phyloP scores from a whole-genome alignment of 2,329 filamentous ascomycete species.

The Botrytis paeoniae region DNA sequence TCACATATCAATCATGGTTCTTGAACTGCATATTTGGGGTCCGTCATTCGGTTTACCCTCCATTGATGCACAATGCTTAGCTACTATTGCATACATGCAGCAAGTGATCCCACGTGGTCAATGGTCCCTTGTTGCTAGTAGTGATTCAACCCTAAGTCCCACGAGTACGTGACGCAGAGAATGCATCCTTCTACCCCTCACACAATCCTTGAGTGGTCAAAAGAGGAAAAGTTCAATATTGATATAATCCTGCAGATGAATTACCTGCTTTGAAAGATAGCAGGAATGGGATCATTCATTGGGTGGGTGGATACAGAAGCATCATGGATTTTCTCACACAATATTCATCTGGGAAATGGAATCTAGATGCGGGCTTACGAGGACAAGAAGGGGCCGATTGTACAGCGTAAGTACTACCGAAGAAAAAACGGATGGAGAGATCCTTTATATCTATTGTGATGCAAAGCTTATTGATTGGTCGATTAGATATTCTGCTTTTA shows the following conservation, averaged over 20 bases:
- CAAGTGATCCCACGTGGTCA: slow-evolving; percentile 55
- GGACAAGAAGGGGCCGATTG: slow-evolving; percentile 47
- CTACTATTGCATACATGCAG: slow-evolving; percentile 73
- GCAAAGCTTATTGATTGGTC: slow-evolving; percentile 10
- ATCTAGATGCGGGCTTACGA: slow-evolving; percentile 45
- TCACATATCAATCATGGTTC: slow-evolving; percentile 39
- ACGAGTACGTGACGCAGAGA: slow-evolving; percentile 54
- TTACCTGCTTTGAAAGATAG: slow-evolving; percentile 57
- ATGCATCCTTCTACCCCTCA: slow-evolving; percentile 3
- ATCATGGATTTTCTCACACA: slow-evolving; percentile 49
- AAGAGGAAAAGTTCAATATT: not conserved
- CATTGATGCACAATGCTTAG: slow-evolving; percentile 87
- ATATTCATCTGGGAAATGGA: slow-evolving; percentile 46
- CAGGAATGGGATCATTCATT: slow-evolving; percentile 37
- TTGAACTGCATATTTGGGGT: slow-evolving; percentile 87
- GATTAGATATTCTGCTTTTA: slow-evolving; percentile 61
- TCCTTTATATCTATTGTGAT: not conserved
- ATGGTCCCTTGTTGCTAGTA: slow-evolving; percentile 72
- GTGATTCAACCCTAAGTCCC: slow-evolving; percentile 68
- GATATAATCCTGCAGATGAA: slow-evolving; percentile 44
- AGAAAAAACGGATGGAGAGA: not conserved
- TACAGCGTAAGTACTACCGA: slow-evolving; percentile 44
- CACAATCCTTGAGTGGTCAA: not conserved
- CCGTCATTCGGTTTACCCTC: slow-evolving; percentile 85
- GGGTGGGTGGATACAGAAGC: slow-evolving; percentile 52